Evolutionary conservation across 129 eudicot species (phyloP), one percentile per base, ranked within the genome.

Genomic region (Tagetes erecta): DNA sequence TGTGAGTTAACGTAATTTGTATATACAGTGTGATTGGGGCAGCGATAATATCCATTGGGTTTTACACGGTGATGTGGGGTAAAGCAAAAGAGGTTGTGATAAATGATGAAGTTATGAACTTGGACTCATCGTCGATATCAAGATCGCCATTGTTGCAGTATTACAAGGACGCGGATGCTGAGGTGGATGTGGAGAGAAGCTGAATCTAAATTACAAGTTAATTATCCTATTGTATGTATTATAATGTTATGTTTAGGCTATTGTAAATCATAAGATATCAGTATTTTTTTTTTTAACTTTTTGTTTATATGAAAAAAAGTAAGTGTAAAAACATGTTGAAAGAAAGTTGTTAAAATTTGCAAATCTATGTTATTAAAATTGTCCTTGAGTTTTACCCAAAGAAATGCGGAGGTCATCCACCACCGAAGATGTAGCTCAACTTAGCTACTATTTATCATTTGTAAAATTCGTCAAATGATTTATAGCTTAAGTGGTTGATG

Each of bases 11-110:
- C 40, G 5, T 1, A 6, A 9, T 37, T 65, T 67, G 8, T 81
- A 78, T 6, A 37, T n/a, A 1, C 74, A 93, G 98, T 72, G 84
- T 88, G 49, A 76, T 93, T 62, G 98, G 98, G 3, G 97, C 97
- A 31, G 40, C 82, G n/a, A 85, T 88, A 20, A 87, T 93, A 80
- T 86, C 85, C 2, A 72, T 84, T 38, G 98, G 98, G 60, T 93
- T 93, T 72, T 93, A 93, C 49, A 85, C 96, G 1, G 98, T 93
- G 47, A 93, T 93, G 92, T 93, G 98, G 98, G 98, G 98, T 3
- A 93, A 93, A 71, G 74, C 92, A 4, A 84, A 83, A 58, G 96
- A 93, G 38, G 89, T 75, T 6, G 67, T 35, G 2, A 71, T 68
- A 10, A 58, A 76, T 36, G 76, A 52, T 49, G 80, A 64, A 44